These are phyloP conservation scores for Rehmannia glutinosa DNA, from an alignment of 257 asterid genomes.

Conservation along the genomic window DNA sequence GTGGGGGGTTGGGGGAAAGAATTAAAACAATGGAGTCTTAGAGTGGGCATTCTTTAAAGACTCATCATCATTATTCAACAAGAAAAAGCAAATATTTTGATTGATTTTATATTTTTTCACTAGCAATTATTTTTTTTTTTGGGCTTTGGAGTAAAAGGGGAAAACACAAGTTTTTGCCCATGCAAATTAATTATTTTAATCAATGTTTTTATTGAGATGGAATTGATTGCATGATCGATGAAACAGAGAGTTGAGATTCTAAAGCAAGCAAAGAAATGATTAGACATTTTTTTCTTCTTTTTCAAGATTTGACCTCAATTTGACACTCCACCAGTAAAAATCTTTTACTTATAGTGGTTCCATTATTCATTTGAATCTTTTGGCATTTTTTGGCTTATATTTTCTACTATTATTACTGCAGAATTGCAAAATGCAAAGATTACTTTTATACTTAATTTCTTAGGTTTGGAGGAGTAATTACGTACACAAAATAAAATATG, in stretches of 20 bases:
- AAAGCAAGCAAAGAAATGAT: constrained; percentile 22
- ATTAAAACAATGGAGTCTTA: constrained; percentile 49
- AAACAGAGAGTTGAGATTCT: constrained; percentile 12
- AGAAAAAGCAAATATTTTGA: constrained; percentile 19
- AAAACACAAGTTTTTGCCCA: constrained; percentile 28
- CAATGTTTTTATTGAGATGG: neutral
- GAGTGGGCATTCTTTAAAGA: constrained; percentile 53
- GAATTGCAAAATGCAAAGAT: no score
- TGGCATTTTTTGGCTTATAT: no score
- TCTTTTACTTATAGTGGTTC: constrained; percentile 1
- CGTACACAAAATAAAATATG: no score
- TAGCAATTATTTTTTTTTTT: constrained; percentile 2
- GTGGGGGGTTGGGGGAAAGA: neutral
- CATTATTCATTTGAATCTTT: no score
- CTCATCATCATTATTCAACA: constrained; percentile 21
- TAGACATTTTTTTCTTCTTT: constrained; percentile 3
- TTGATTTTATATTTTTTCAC: constrained; percentile 10
- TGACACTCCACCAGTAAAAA: constrained; percentile 6
- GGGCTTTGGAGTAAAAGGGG: constrained; percentile 18
- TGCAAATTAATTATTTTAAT: constrained; percentile 34
- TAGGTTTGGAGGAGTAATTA: no score
- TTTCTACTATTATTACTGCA: no score
- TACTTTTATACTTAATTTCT: no score
- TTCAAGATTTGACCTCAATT: constrained; percentile 20
- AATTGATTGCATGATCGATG: constrained; percentile 23